A percentile compares a stretch with the other conserved stretches of the same genome.
Conservation (phyloP, 176 grass and related monocot genomes). For the Rhynchospora breviuscula region DNA sequence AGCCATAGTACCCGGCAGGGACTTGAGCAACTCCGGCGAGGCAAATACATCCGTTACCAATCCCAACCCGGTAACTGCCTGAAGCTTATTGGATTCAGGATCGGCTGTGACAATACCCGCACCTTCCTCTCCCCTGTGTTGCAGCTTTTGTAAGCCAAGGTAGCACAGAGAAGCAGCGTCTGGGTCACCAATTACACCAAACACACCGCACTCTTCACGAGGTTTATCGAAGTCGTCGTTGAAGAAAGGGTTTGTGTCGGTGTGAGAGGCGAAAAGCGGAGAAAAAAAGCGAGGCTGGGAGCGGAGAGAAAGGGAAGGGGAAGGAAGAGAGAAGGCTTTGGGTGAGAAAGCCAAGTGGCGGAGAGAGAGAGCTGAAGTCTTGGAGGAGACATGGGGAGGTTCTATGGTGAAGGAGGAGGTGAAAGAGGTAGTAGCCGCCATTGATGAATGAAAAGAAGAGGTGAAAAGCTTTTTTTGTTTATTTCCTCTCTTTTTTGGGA, state of each 20-base stretch:
- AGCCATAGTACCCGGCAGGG: constrained; percentile 49
- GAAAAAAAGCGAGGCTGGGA: not conserved
- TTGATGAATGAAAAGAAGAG: constrained; percentile 21
- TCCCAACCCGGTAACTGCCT: constrained; percentile 57
- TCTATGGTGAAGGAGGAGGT: not conserved
- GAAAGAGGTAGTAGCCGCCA: constrained; percentile 20
- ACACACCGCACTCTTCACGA: constrained; percentile 89
- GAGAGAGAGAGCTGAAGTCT: not conserved
- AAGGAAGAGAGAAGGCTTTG: not conserved
- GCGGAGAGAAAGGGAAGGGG: not conserved
- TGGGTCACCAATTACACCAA: constrained; percentile 77
- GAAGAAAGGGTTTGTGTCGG: constrained; percentile 24
- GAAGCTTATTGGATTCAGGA: constrained; percentile 29
- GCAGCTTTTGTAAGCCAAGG: constrained; percentile 76
- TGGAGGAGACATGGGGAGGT: not conserved
- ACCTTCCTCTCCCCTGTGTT: constrained; percentile 90
- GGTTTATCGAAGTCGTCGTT: constrained; percentile 53
- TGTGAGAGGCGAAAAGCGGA: not conserved
- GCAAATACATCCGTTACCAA: constrained; percentile 75
- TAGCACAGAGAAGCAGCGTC: constrained; percentile 66
- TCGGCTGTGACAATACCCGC: constrained; percentile 60
- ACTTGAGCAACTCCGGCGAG: constrained; percentile 36
- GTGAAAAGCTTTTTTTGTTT: not conserved
- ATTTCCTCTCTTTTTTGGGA: not conserved
- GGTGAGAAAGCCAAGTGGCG: not conserved